Conservation (phyloP, 192 early-diverging fungal species). For the Gonapodya prolifera region DNA sequence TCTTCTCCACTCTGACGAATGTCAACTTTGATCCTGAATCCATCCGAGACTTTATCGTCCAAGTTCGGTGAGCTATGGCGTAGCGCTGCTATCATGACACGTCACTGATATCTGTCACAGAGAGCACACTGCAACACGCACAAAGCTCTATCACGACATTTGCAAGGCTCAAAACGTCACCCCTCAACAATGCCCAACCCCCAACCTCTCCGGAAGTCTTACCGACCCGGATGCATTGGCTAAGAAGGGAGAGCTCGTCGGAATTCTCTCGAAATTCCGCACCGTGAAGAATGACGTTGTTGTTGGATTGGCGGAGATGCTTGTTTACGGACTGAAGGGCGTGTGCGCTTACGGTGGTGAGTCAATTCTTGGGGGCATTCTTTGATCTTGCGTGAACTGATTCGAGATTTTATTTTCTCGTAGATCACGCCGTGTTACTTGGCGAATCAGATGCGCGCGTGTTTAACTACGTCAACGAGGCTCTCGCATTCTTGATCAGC, state of each 20-base stretch:
- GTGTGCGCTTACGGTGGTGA: background rate
- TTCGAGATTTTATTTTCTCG: too few relatives aligned
- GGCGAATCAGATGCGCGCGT: background rate
- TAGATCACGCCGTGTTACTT: conserved; percentile 4
- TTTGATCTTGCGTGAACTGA: too few relatives aligned
- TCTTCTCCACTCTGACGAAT: conserved; percentile 1
- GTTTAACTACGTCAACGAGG: conserved; percentile 7
- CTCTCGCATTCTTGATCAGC: conserved; percentile 3
- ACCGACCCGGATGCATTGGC: background rate
- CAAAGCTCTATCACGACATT: background rate
- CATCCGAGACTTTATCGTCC: background rate
- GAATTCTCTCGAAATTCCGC: conserved; percentile 1
- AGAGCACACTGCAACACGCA: background rate
- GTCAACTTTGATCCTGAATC: background rate
- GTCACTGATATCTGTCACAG: background rate
- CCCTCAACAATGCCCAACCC: background rate
- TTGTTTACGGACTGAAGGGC: conserved; percentile 3
- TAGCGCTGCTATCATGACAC: too few relatives aligned
- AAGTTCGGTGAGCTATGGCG: background rate
- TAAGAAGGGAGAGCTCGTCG: conserved; percentile 5
- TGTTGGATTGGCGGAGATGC: conserved; percentile 2
- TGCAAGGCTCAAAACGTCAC: background rate
- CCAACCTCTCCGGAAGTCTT: background rate
- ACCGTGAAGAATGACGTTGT: conserved; percentile 6
- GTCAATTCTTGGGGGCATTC: too few relatives aligned